Evolutionary conservation across 805 yeast species (phyloP).

Genomic region (Barnettozyma sucrosica): DNA sequence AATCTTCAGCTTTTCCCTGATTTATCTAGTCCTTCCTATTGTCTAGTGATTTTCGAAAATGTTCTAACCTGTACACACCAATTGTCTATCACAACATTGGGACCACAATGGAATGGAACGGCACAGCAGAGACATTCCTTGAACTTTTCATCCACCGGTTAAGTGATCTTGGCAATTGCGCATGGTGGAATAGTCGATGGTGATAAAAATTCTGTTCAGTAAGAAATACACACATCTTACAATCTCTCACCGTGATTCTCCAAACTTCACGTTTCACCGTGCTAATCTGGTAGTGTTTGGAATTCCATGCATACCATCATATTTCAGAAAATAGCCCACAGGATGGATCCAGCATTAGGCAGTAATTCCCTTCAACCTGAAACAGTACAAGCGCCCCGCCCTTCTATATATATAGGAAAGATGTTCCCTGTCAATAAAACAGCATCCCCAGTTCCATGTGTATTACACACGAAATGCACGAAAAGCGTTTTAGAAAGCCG

Average conservation of each 20-base stretch:
- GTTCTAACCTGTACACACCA: not conserved
- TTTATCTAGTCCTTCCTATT: not conserved
- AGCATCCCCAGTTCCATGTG: not conserved
- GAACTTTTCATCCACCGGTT: not conserved
- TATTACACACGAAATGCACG: not conserved
- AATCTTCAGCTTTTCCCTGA: not conserved
- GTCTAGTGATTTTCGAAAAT: not conserved
- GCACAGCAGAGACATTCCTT: not conserved
- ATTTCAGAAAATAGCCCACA: not conserved
- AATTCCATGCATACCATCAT: not conserved
- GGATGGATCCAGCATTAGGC: not conserved
- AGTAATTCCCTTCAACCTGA: not conserved
- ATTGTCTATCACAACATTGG: not conserved
- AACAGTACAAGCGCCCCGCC: too few species aligned
- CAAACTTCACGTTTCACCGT: not conserved
- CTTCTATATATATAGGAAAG: not conserved
- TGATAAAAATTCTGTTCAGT: not conserved
- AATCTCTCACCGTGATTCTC: not conserved
- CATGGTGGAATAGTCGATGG: not conserved
- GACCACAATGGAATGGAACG: not conserved
- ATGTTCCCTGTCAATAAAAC: not conserved
- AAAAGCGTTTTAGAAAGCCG: not conserved
- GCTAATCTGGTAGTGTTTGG: not conserved
- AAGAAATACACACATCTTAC: not conserved
- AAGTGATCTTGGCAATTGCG: not conserved